Evolutionary conservation across 441 rosid genomes (phyloP), one percentile per base, ranked within the genome.

Genomic region (Gossypium davidsonii): DNA sequence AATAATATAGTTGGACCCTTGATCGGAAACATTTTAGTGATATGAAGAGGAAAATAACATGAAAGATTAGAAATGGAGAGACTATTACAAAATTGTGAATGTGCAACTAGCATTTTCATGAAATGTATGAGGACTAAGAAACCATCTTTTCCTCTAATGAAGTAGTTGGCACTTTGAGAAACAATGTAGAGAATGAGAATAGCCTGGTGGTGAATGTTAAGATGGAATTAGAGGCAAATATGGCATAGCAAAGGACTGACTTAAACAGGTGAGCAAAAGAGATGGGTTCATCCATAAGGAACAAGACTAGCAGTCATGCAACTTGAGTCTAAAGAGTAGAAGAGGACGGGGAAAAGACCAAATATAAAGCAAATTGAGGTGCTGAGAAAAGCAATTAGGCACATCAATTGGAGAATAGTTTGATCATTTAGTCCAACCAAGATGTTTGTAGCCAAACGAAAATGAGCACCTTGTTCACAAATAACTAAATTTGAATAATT

Each of bases 291-390:
- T 59, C 39, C 66, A 61, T 18, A 17, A 31, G 66, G 17, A 63
- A 63, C 49, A 18, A 63, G 51, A 63, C 20, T 18, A 63, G 51
- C n/a, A 34, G 15, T 37, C 49, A 42, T 42, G 68, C 28, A 0
- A 20, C 15, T 5, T 2, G 7, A 14, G 70, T 28, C 59, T 31
- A 49, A 53, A 66, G 21, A 4, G n/a, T 26, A 14, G 10, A 31
- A 72, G 39, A 74, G 66, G 21, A 70, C 7, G 49, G 9, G 57
- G 42, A 2, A 74, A 75, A 21, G 72, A 25, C 59, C 5, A 71
- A 63, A 63, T 62, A 68, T 11, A 39, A 42, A 12, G 42, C 14
- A 75, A 37, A 10, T 8, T 12, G 57, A 69, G 44, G 17, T 53
- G 7, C 61, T 68, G 18, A 49, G 63, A 62, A 53, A 39, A 25